Evolutionary conservation across 495 filamentous ascomycete genomes (phyloP), one percentile per base, ranked within the genome.

Genomic region (Parachaetomium inaequale): DNA sequence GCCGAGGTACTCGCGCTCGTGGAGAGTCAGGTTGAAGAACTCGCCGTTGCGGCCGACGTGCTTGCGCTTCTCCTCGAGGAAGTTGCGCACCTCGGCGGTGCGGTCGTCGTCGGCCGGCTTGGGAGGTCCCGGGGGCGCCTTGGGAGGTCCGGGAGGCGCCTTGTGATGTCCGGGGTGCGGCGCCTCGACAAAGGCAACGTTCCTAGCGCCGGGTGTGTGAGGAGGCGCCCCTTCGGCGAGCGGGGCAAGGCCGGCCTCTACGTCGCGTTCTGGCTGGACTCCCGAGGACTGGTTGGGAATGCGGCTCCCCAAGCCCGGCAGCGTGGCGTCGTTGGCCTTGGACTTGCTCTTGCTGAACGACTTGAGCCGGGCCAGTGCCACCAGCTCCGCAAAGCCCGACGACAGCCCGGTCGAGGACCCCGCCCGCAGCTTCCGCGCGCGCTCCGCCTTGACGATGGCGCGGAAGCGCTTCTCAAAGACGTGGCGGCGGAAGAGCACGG

Each of bases 381-480:
- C 28, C 7, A 68, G 36, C 19, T 63, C 29, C 4, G 43, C 25
- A 31, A 64, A 64, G 3, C 55, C 61, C 4, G 57, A 17, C 7
- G 31, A 15, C 5, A 59, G 17, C 29, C 45, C 21, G 31, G 28
- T 3, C 4, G 57, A n/a, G 1, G 57, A 51, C 0, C 57, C 28
- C 15, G 50, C 47, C 26, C 38, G 57, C 14, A 63, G 17, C n/a
- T 70, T 67, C 21, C 69, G 64, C 61, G 70, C 66, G 15, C 75
- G 75, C 58, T 81, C 80, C 47, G 78, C 76, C 58, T 81, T 74
- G 17, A 85, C 81, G 43, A 90, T 78, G 40, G 78, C 75, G 53
- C 82, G 69, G 67, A 93, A 87, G 55, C 85, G 84, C 14, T 71
- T 74, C 70, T 93, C 87, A 66, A 96, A 96, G 8, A 83, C 86